Evolutionary conservation across 768 basidiomycete genomes (phyloP).

Genomic region (Phallus indusiatus): DNA sequence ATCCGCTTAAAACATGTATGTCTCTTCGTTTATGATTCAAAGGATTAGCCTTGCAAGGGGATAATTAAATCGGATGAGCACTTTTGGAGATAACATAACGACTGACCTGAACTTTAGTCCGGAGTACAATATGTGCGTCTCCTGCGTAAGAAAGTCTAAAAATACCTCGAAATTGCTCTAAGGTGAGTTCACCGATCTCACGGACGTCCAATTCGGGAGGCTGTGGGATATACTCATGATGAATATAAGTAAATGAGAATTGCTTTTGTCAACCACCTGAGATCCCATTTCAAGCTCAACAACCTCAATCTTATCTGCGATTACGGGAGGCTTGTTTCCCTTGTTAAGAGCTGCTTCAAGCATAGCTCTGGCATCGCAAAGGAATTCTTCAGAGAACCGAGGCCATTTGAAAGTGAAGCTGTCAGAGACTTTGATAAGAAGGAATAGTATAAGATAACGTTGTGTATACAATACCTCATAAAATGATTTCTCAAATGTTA

Average conservation of each 20-base stretch:
- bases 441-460: background rate
- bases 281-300: constrained; percentile 99
- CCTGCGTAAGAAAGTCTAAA: constrained; percentile 92
- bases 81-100: background rate
- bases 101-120: constrained; percentile 85
- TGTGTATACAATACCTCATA: too few relatives aligned
- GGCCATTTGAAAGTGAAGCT: constrained; percentile 93
- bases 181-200: constrained; percentile 93
- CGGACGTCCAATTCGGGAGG: constrained; percentile 96
- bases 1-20: constrained; percentile 76
- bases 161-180: constrained; percentile 93
- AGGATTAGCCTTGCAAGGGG: constrained; percentile 70
- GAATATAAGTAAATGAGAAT: background rate
- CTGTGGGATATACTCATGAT: constrained; percentile 39
- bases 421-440: background rate
- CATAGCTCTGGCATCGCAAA: constrained; percentile 93
- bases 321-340: constrained; percentile 94
- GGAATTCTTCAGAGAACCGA: constrained; percentile 92
- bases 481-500: too few relatives aligned
- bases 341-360: constrained; percentile 95
- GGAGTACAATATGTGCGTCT: constrained; percentile 78
- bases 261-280: constrained; percentile 41
- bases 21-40: constrained; percentile 87
- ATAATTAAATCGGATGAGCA: background rate
- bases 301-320: constrained; percentile 95